A percentile compares a stretch with the other conserved stretches of the same genome.
Conservation (phyloP, 2,329 filamentous ascomycete genomes). For the Arthrobotrys pseudoclavata region DNA sequence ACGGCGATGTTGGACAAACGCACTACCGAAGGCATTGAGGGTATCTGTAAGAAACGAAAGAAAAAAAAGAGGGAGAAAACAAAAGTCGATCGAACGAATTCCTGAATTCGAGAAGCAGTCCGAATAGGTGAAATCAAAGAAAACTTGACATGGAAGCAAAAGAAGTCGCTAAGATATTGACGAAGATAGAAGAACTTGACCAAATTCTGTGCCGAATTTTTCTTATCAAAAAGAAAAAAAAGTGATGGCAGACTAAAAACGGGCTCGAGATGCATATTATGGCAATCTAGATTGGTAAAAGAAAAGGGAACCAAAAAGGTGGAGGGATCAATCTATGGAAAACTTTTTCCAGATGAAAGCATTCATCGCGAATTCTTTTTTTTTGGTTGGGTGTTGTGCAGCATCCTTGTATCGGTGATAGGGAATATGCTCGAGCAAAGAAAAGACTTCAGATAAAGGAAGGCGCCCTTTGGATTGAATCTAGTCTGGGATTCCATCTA, state of each 20-base stretch:
- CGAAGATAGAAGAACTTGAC: not conserved
- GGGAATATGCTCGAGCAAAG: not conserved
- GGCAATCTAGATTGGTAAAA: constrained; percentile 15
- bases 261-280: not conserved
- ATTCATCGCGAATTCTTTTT: not conserved
- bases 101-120: constrained; percentile 49
- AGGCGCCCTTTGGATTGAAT: constrained; percentile 49
- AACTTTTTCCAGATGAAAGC: not conserved
- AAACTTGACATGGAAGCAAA: not conserved
- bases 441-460: constrained; percentile 43
- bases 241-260: not conserved
- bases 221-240: constrained; percentile 6
- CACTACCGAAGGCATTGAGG: not conserved
- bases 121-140: not conserved
- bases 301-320: constrained; percentile 1
- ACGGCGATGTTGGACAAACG: not conserved
- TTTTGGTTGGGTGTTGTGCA: not conserved
- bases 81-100: constrained; percentile 38
- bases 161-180: constrained; percentile 19
- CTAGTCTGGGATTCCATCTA: constrained; percentile 50
- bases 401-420: not conserved
- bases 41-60: constrained; percentile 23
- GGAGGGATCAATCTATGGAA: constrained; percentile 15
- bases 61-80: not conserved
- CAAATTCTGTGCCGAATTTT: not conserved